Conservation (phyloP, 352 stramenopile genomes). For the Globisporangium radiosum region DNA sequence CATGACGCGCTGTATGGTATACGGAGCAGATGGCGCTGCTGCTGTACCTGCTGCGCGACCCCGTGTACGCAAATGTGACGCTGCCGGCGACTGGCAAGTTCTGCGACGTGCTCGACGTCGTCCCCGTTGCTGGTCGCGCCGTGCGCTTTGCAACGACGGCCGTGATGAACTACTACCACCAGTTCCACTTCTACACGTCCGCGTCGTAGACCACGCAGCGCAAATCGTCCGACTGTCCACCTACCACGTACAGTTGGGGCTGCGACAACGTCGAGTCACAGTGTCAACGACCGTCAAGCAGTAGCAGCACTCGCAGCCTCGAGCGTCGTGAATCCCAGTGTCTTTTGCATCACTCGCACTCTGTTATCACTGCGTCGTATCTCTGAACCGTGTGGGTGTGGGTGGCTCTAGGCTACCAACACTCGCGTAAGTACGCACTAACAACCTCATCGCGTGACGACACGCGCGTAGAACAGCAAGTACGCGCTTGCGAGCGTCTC, state of each 20-base stretch:
- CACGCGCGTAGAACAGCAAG: conserved; percentile 62
- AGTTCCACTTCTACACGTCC: conserved; percentile 86
- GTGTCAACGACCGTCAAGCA: background rate
- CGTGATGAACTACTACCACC: conserved; percentile 80
- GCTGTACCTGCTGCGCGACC: conserved; percentile 79
- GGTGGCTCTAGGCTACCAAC: background rate
- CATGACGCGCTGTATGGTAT: no score
- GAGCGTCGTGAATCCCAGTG: no score
- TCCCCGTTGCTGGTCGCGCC: conserved; percentile 63
- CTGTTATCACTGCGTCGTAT: background rate
- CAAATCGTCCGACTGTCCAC: background rate
- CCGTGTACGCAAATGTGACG: conserved; percentile 62
- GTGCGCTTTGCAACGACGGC: conserved; percentile 65
- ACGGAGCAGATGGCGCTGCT: conserved; percentile 63
- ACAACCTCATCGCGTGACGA: conserved; percentile 2
- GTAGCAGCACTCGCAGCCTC: background rate
- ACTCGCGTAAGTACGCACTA: background rate
- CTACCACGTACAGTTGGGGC: no score
- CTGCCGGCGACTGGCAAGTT: conserved; percentile 59
- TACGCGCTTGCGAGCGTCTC: conserved; percentile 65
- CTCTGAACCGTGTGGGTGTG: no score
- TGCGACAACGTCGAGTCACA: no score
- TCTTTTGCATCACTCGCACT: background rate
- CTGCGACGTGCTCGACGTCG: conserved; percentile 51
- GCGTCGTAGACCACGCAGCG: conserved; percentile 43